Percentiles rank a stretch among this genome's conserved stretches.
These are phyloP conservation scores for Wallacemonas collosoma DNA, from an alignment of 208 protist species.

Conservation along the genomic window DNA sequence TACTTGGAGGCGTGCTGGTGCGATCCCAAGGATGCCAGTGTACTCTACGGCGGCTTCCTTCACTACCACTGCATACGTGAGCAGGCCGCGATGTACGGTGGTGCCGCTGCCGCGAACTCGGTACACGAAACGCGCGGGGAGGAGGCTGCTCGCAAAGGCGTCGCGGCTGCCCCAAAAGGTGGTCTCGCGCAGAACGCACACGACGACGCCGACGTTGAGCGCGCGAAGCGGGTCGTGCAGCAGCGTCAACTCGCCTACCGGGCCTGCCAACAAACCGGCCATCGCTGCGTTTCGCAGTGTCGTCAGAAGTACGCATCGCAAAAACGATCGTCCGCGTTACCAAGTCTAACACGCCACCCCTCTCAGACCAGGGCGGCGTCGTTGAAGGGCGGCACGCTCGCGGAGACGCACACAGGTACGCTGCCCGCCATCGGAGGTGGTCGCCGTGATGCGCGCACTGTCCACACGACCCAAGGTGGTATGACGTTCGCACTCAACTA, in stretches of 20 bases:
- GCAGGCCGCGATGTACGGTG: constrained; percentile 8
- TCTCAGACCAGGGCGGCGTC: too few relatives aligned
- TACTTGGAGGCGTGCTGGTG: constrained; percentile 80
- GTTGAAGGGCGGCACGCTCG: too few relatives aligned
- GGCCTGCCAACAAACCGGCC: constrained; percentile 71
- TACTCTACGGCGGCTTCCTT: constrained; percentile 55
- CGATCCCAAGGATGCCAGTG: constrained; percentile 54
- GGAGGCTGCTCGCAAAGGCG: too few relatives aligned
- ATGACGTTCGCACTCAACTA: constrained; percentile 34
- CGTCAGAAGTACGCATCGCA: too few relatives aligned
- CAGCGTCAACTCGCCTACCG: constrained; percentile 37
- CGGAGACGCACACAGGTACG: constrained; percentile 2
- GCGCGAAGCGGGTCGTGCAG: neutral
- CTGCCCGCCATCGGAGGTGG: constrained; percentile 15
- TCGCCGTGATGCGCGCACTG: constrained; percentile 7
- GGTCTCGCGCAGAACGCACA: neutral
- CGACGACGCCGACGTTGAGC: neutral
- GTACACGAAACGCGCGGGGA: too few relatives aligned
- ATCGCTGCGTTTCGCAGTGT: constrained; percentile 45
- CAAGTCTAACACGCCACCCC: too few relatives aligned
- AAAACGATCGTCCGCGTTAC: too few relatives aligned
- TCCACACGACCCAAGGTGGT: constrained; percentile 30
- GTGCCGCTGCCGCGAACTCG: too few relatives aligned
- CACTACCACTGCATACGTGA: constrained; percentile 83
- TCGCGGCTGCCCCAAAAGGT: neutral